Evolutionary conservation across 2,329 filamentous ascomycete genomes (phyloP).

Genomic region (Cercospora sesami): DNA sequence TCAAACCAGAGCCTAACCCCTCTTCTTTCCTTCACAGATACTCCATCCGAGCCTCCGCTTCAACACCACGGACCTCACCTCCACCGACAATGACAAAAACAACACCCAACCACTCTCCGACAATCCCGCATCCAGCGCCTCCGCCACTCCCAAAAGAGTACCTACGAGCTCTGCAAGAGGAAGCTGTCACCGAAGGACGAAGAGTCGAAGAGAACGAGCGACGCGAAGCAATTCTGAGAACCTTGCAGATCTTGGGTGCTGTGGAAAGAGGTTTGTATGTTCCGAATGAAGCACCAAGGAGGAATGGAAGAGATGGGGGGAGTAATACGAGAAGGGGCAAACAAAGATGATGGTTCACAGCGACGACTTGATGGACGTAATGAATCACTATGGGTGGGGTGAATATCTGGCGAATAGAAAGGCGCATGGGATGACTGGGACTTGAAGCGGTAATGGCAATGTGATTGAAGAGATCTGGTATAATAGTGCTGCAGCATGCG

Average conservation of each 20-base stretch:
- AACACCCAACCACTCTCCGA: not conserved
- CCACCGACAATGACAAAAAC: conserved; percentile 1
- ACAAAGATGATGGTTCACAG: not conserved
- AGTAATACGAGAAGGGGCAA: not conserved
- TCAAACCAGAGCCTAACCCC: not conserved
- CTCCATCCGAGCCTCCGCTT: conserved; percentile 10
- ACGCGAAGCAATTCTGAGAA: conserved; percentile 28
- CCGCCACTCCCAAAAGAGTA: conserved; percentile 10
- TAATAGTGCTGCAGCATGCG: not conserved
- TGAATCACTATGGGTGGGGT: not conserved
- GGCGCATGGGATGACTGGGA: not conserved
- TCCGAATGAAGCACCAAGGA: not conserved
- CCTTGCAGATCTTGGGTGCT: conserved; percentile 27
- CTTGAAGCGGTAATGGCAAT: not conserved
- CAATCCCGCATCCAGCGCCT: conserved; percentile 2
- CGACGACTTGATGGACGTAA: not conserved
- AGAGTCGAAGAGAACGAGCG: conserved; percentile 15
- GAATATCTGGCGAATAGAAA: not conserved
- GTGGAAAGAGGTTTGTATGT: conserved; percentile 17
- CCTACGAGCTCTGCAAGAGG: not conserved
- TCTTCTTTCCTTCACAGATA: not conserved
- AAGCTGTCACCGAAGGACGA: not conserved
- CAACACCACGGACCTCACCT: conserved; percentile 7
- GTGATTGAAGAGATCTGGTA: not conserved
- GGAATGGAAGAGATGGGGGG: not conserved